Percentiles rank a stretch among this genome's conserved stretches.
Evolutionary conservation across 2,329 filamentous ascomycete species (phyloP).

Genomic region (Pseudopyricularia javanii): DNA sequence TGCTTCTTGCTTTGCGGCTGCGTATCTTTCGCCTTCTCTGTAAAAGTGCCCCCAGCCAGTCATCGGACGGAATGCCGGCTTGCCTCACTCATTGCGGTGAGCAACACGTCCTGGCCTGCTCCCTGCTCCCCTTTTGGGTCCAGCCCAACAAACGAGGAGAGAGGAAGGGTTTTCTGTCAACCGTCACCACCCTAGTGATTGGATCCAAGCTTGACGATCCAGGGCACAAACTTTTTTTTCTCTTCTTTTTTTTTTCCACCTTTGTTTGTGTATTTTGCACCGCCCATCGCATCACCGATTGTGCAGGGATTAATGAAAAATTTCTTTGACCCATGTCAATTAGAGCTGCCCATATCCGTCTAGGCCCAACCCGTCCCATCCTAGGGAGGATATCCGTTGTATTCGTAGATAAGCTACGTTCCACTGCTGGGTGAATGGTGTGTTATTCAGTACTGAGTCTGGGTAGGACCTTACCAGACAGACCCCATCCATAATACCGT

Average conservation of each 20-base stretch:
- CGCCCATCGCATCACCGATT: neutral
- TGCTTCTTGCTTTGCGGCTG: neutral
- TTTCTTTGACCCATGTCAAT: neutral
- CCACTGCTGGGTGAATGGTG: no score
- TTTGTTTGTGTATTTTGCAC: neutral
- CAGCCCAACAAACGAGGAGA: neutral
- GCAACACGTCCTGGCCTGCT: neutral
- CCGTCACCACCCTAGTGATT: no score
- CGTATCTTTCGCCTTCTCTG: neutral
- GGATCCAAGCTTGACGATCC: neutral
- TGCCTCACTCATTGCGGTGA: neutral
- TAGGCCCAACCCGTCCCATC: neutral
- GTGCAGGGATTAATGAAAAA: neutral
- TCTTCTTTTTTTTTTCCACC: neutral
- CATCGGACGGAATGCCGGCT: neutral
- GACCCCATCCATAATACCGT: neutral
- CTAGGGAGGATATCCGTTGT: no score
- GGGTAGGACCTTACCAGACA: no score
- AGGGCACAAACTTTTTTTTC: neutral
- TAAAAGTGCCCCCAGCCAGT: neutral
- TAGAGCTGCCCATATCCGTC: neutral
- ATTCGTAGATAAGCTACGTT: neutral
- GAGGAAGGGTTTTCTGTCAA: neutral
- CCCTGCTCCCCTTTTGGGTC: neutral
- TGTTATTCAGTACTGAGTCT: neutral